Evolutionary conservation across 768 basidiomycete species (phyloP), one percentile per base, ranked within the genome.

Genomic region (Cyclocybe cylindracea): DNA sequence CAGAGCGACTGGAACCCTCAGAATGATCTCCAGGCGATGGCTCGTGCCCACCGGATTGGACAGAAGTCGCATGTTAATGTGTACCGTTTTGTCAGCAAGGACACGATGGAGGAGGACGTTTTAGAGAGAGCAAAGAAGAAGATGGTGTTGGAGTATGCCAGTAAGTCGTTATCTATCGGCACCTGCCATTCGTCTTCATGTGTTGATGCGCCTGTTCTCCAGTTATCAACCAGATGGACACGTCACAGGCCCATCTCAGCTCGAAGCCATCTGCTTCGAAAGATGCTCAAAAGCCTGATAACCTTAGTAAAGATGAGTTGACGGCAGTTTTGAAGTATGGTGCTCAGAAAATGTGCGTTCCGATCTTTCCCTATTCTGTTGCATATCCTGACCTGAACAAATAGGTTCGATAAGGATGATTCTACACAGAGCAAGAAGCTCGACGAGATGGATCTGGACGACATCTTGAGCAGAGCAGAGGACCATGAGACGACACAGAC

Each of bases 171-270:
- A 37, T 38, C 44, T 42, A 38, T 40, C 31, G 44, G 42, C 29
- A n/a, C 16, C 32, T 16, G 16, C 16, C 16, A 16, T 34, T 18
- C 35, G 14, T 18, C 50, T 44, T 35, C 36, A 31, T 43, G 32
- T 41, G 35, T n/a, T 24, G 19, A 44, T 48, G 31, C 39, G 14
- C 39, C 44, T 31, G n/a, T 14, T 51, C 24, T 47, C 42, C 67
- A 97, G 94, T 99, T 75, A 98, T 99, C 78, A 97, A 98, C 72
- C 96, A 98, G 73, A 97, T 98, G 91, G 97, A 99, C 73, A 99
- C 97, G 18, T 94, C 95, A 38, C 97, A 98, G 58, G 91, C 92
- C 39, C 92, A 98, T 71, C 84, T 99, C 47, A 87, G 92, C 65
- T 87, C 89, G 50, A 94, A 93, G 63, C 79, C 79, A 31, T 77